Base-by-base conservation (phyloP, 1,284 basidiomycete species). In the Puccinia hordei region DNA sequence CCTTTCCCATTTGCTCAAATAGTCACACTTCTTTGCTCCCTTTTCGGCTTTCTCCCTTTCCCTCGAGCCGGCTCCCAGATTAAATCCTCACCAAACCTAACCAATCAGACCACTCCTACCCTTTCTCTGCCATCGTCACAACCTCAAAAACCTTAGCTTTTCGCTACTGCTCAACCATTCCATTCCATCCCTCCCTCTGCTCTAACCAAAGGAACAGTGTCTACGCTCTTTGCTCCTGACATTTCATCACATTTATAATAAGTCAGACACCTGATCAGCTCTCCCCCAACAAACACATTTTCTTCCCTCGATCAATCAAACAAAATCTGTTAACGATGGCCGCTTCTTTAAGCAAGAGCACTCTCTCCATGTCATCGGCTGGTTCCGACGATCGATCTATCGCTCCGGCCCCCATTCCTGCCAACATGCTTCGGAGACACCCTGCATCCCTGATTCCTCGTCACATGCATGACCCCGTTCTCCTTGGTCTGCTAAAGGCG, bases 41-140 rank as follows among this genome's bases (percentile, higher is more conserved):
- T 75, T 75, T 75, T 61, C 57, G 73, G 55, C 73, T 75, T 75
- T 75, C 73, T 75, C 59, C 24, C 61, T 75, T 75, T 75, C 73
- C 59, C 73, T 75, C 73, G 73, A 75, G 73, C 73, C 73, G 73
- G 73, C 73, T 75, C 73, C 73, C 65, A 41, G n/a, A 63, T 61
- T 61, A 65, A 75, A 75, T 9, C 57, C 51, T 63, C 41, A n/a
- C 59, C 30, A 41, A 35, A 75, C 55, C 44, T 38, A 46, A 30
- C 24, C 73, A 46, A 75, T 49, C 59, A 75, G 27, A 75, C 24
- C 59, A 65, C 15, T 51, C 59, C 30, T 65, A 44, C 41, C 30
- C 59, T 65, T n/a, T 30, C 33, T 35, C 35, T 63, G 35, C 61
- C 61, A 63, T 41, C 17, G 17, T 38, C 61, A 41, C 59, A 73